These are phyloP conservation scores for Neonectria punicea DNA, from an alignment of 2,329 filamentous ascomycete genomes.

Conservation along the genomic window DNA sequence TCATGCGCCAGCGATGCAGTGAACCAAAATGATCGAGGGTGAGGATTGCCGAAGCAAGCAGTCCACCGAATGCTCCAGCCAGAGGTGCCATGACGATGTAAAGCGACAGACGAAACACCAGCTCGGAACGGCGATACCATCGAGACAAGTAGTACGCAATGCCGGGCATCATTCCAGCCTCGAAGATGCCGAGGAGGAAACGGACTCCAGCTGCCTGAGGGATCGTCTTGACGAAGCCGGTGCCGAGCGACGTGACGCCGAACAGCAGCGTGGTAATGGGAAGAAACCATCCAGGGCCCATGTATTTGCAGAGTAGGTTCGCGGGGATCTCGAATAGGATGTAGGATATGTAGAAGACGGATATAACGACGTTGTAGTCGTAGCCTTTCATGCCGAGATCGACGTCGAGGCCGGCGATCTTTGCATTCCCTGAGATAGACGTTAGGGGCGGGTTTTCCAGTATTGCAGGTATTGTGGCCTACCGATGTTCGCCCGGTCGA, in stretches of 20 bases:
- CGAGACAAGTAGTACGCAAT: conserved; percentile 72
- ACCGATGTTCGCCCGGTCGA: conserved; percentile 75
- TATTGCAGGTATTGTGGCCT: conserved; percentile 19
- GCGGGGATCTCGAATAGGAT: conserved; percentile 67
- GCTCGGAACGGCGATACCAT: conserved; percentile 71
- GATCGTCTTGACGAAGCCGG: conserved; percentile 66
- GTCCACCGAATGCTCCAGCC: conserved; percentile 73
- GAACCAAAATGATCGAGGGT: conserved; percentile 65
- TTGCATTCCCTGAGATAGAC: conserved; percentile 28
- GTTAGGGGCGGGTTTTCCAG: not conserved
- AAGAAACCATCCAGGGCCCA: conserved; percentile 73
- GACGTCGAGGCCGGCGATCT: conserved; percentile 29
- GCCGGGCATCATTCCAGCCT: conserved; percentile 71
- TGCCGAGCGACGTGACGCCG: conserved; percentile 66
- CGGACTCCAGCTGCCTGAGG: conserved; percentile 61
- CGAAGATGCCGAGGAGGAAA: conserved; percentile 69
- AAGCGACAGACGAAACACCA: conserved; percentile 69
- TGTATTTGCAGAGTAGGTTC: conserved; percentile 69
- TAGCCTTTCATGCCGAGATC: conserved; percentile 31
- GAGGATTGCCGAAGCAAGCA: conserved; percentile 70
- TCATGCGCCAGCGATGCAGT: conserved; percentile 72
- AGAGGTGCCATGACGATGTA: conserved; percentile 74
- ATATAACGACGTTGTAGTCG: not conserved
- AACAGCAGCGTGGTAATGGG: conserved; percentile 66
- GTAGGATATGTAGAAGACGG: not conserved